These are phyloP conservation scores for Lasiodiplodia gonubiensis DNA, from an alignment of 2,329 filamentous ascomycete genomes.

Conservation along the genomic window DNA sequence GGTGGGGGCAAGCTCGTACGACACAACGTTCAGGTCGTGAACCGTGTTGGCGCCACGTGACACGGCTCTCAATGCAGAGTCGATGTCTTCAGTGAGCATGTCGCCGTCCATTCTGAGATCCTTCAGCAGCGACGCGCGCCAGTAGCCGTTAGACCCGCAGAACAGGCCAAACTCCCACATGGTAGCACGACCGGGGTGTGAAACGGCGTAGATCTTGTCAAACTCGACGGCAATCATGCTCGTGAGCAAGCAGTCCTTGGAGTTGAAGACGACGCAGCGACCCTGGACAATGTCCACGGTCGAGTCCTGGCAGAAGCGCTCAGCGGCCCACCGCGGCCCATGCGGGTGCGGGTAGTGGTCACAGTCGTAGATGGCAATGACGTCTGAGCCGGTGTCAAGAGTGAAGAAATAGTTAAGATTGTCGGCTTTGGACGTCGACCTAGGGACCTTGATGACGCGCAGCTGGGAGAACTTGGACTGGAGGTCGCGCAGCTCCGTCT, in stretches of 20 bases:
- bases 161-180: conserved; percentile 58
- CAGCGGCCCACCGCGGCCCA: conserved; percentile 55
- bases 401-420: conserved; percentile 58
- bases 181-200: conserved; percentile 54
- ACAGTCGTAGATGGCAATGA: conserved; percentile 57
- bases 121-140: conserved; percentile 52
- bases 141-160: conserved; percentile 58
- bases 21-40: conserved; percentile 57
- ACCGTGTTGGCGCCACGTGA: conserved; percentile 51
- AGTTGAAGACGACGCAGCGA: conserved; percentile 57
- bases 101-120: conserved; percentile 57
- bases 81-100: conserved; percentile 59
- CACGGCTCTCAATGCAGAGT: conserved; percentile 55
- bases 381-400: conserved; percentile 51
- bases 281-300: conserved; percentile 57
- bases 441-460: conserved; percentile 54
- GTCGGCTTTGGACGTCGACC: conserved; percentile 57
- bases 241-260: conserved; percentile 51
- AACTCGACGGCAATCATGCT: conserved; percentile 58
- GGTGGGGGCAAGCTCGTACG: conserved; percentile 56
- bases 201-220: conserved; percentile 59
- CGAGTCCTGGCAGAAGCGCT: conserved; percentile 51
- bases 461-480: conserved; percentile 48
- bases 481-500: conserved; percentile 50
- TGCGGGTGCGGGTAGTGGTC: conserved; percentile 59